phyloP scores from a whole-genome alignment of 1,139 yeast species.

The Lizanozyma gosingica region DNA sequence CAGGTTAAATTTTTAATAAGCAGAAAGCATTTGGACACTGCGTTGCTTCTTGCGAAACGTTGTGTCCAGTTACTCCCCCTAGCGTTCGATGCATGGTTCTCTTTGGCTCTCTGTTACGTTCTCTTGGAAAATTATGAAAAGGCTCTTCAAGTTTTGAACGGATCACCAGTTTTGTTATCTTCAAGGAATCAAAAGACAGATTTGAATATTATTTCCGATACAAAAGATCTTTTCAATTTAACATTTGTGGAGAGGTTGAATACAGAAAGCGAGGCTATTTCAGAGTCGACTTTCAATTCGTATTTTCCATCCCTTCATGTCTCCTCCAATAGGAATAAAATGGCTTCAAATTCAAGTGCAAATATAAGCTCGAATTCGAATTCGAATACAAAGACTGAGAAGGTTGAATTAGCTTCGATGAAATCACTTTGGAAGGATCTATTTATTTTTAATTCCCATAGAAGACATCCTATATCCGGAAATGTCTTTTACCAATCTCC shows the following conservation, averaged over 20 bases:
- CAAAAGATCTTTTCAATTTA: constrained; percentile 21
- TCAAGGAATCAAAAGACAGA: constrained; percentile 9
- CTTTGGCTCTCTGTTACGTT: constrained; percentile 25
- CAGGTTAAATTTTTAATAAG: constrained; percentile 32
- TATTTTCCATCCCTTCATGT: constrained; percentile 19
- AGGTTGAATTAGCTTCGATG: constrained; percentile 18
- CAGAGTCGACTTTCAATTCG: constrained; percentile 21
- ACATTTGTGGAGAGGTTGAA: constrained; percentile 18
- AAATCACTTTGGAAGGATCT: constrained; percentile 24
- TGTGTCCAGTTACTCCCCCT: constrained; percentile 28
- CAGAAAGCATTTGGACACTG: constrained; percentile 17
- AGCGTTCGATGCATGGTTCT: constrained; percentile 36
- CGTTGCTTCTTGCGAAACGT: constrained; percentile 22
- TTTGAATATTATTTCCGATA: constrained; percentile 18
- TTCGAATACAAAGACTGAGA: constrained; percentile 2
- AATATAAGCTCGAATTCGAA: no score
- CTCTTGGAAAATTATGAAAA: constrained; percentile 19
- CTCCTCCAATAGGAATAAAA: constrained; percentile 1
- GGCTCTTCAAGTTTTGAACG: constrained; percentile 28
- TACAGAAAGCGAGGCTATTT: constrained; percentile 18
- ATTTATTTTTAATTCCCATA: constrained; percentile 20
- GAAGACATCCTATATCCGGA: constrained; percentile 31
- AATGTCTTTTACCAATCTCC: constrained; percentile 30
- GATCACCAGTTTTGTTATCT: constrained; percentile 22
- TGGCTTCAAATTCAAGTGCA: no score